phyloP scores from a whole-genome alignment of 139 green algal species.

The Pleodorina starrii region DNA sequence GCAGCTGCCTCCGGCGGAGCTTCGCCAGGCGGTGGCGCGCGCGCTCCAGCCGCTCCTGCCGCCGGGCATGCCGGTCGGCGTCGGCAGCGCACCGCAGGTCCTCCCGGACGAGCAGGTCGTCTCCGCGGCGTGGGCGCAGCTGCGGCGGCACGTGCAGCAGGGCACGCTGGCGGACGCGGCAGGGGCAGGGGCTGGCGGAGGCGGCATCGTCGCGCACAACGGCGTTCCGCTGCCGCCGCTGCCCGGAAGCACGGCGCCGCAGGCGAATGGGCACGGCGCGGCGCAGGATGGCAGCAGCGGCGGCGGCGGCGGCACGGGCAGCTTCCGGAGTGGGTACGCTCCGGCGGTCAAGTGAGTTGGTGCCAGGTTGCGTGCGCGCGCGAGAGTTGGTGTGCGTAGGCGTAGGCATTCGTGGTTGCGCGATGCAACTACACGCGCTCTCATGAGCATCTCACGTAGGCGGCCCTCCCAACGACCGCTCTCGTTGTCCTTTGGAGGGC shows the following conservation, averaged over 20 bases:
- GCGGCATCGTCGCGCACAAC: background rate
- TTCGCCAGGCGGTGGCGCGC: conserved; percentile 9
- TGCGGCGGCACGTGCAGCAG: conserved; percentile 1
- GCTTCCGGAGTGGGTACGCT: background rate
- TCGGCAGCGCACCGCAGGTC: background rate
- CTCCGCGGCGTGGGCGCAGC: conserved; percentile 26
- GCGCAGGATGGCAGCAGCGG: background rate
- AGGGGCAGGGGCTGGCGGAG: background rate
- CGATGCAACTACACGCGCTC: too few relatives aligned
- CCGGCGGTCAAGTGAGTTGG: conserved; percentile 4
- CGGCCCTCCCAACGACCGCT: too few relatives aligned
- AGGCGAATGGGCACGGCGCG: background rate
- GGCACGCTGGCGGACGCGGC: background rate
- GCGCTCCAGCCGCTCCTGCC: conserved; percentile 41
- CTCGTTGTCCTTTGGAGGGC: too few relatives aligned
- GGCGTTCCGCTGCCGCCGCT: conserved; percentile 11
- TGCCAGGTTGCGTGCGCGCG: too few relatives aligned
- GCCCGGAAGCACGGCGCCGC: background rate
- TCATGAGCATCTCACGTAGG: too few relatives aligned
- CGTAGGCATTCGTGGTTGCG: too few relatives aligned
- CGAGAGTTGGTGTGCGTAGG: too few relatives aligned
- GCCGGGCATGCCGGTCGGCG: background rate
- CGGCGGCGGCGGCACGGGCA: too few relatives aligned
- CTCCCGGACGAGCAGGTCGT: conserved; percentile 3
- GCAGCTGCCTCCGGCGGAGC: background rate